A percentile compares a stretch with the other conserved stretches of the same genome.
phyloP scores from a whole-genome alignment of 208 protist species.

The Crithidia bombi region DNA sequence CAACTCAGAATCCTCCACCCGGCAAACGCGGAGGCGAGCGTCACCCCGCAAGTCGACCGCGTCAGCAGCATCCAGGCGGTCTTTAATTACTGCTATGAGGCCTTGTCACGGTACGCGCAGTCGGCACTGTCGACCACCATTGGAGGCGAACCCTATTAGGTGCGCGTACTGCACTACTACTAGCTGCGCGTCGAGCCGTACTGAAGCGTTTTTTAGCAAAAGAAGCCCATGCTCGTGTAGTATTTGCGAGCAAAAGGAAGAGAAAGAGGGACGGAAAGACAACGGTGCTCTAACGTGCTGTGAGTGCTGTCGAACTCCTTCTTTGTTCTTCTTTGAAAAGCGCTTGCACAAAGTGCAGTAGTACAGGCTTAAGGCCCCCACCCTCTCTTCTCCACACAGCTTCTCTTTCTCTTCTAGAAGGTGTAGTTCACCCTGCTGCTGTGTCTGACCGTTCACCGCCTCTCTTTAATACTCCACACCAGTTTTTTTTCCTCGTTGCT shows the following conservation, averaged over 20 bases:
- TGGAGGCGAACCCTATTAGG: conserved; percentile 51
- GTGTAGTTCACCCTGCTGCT: no score
- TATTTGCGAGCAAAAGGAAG: conserved; percentile 11
- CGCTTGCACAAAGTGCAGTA: no score
- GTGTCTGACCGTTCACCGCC: no score
- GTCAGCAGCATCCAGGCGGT: conserved; percentile 45
- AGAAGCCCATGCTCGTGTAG: conserved; percentile 29
- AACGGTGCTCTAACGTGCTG: no score
- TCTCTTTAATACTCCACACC: no score
- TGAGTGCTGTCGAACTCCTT: no score
- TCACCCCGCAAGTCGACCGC: conserved; percentile 37
- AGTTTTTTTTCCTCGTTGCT: no score
- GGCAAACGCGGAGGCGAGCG: conserved; percentile 30
- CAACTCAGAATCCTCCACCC: conserved; percentile 49
- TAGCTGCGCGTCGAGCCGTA: conserved; percentile 44
- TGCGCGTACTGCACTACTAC: conserved; percentile 46
- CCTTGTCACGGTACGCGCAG: conserved; percentile 45
- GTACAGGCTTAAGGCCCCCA: no score
- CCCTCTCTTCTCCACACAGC: no score
- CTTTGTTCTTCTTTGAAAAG: no score
- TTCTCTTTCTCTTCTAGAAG: no score
- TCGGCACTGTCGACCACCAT: conserved; percentile 54
- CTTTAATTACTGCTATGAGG: conserved; percentile 60
- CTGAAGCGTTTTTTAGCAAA: conserved; percentile 27
- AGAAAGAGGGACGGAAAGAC: no score